Base-by-base conservation (phyloP, 2,329 filamentous ascomycete species). In the Trichoderma afroharzianum region DNA sequence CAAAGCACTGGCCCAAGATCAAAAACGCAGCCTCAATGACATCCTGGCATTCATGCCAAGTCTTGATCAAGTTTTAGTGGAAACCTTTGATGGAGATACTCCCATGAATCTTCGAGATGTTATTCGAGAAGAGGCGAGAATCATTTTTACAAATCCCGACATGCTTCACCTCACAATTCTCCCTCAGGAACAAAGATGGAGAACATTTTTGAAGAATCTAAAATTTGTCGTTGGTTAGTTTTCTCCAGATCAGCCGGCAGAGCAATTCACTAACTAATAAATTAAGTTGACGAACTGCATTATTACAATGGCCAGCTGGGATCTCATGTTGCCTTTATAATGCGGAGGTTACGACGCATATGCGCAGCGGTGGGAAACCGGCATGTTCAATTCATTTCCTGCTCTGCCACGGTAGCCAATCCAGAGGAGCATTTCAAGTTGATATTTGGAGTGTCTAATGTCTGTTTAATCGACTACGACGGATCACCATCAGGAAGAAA, bases 121-220 rank as follows among this genome's bases (percentile, higher is more conserved):
- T 32, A 95, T 99, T 73, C 89, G 95, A 6, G 95, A 98, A 50
- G 91, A 97, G 81, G 96, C 92, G 0, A 88, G 94, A 28, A 94
- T 98, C 73, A 95, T 99, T 64, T 98, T 99, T 78, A 99, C 96
- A 0, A 99, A 99, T 76, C 96, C 96, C 0, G 96, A 99, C 77
- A 99, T 98, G 95, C 86, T 99, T 43, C 96, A 99, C 76, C 89
- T 98, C 39, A 97, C 94, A 0, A 97, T 99, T 30, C 82, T 99
- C 4, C 95, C 96, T 0, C 93, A 98, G 77, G 96, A 99, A 82
- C 92, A 94, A 74, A 88, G 88, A 33, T 99, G 96, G 96, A 88
- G 95, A 61, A 89, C 88, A 0, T 98, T 97, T 75, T 81, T 99
- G n/a, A 89, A 93, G 79, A 94, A 97, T 75, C 83, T 99, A 15